Evolutionary conservation across 495 filamentous ascomycete genomes (phyloP), one percentile per base, ranked within the genome.

Genomic region (Daldinia decipiens): DNA sequence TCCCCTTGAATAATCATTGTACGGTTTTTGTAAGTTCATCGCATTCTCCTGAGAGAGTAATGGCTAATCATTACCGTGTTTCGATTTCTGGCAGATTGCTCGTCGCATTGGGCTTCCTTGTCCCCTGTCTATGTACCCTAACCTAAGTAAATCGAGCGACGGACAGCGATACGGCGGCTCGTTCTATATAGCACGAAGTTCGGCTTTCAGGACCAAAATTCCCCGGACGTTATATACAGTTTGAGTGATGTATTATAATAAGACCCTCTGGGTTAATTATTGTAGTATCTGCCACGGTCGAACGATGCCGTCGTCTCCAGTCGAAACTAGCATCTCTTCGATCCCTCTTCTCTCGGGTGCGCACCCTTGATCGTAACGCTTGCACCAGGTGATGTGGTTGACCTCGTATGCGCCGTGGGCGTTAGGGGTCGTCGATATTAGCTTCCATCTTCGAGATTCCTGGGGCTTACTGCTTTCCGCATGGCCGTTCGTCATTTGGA

Each of bases 351-450:
- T 78, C 45, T 83, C 82, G 4, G 85, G 81, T 8, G 72, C 31
- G 27, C 71, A 74, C 6, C 77, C 84, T 3, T 78, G 62, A 67
- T 90, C 88, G 70, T 82, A 89, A 40, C 88, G 75, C 72, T 82
- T 85, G 55, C 88, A 89, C 95, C 95, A 98, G 7, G 87, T 87
- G 32, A 93, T 87, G 77, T 97, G 92, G 67, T 99, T 99, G 70
- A 98, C 83, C 79, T 99, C 95, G 76, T 93, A 97, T 5, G 95
- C 91, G 0, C 91, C 94, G 78, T 99, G 95, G 5, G 91, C 92
- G 9, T 86, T 87, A 34, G 88, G 82, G 1, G 92, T 65, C 34
- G 87, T 86, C 0, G 87, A 88, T 38, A 93, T 65, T 29, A 94
- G 77, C 13, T 82, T 80, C 94, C 95, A 97, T 56, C 86, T 84